Evolutionary conservation across 306 rosid genomes (phyloP).

Genomic region (Styphnolobium japonicum): DNA sequence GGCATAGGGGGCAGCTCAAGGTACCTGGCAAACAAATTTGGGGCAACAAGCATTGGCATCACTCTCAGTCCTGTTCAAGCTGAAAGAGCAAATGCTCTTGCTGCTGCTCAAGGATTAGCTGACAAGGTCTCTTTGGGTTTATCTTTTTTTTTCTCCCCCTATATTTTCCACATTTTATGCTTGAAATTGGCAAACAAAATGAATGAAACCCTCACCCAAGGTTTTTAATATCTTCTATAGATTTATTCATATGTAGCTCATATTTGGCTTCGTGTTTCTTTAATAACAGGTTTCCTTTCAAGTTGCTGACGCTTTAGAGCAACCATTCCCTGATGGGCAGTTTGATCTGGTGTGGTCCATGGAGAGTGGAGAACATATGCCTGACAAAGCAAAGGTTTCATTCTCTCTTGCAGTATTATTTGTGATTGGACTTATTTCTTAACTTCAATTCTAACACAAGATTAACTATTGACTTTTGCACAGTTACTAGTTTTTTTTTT

Average conservation of each 20-base stretch:
- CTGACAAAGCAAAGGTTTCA: constrained; percentile 78
- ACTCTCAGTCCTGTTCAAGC: constrained; percentile 94
- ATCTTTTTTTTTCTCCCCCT: not conserved
- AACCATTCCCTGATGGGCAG: constrained; percentile 70
- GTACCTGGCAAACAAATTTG: constrained; percentile 63
- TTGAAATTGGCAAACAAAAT: not conserved
- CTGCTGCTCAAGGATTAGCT: constrained; percentile 62
- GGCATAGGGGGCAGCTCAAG: constrained; percentile 98
- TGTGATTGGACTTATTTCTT: not conserved
- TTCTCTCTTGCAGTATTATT: not conserved
- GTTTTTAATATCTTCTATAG: not conserved
- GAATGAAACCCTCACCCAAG: not conserved
- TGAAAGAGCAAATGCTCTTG: constrained; percentile 73
- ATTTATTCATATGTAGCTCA: not conserved
- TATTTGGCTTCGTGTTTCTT: not conserved
- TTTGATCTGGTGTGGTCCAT: constrained; percentile 95
- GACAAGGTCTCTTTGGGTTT: constrained; percentile 37
- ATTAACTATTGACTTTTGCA: not conserved
- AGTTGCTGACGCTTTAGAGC: constrained; percentile 86
- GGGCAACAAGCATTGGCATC: constrained; percentile 64
- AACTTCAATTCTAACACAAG: not conserved
- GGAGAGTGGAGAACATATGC: constrained; percentile 99
- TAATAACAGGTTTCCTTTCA: constrained; percentile 61
- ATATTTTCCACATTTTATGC: not conserved
- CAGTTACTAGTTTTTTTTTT: not conserved